These are phyloP conservation scores for Pseudomonodictys pantanalensis DNA, from an alignment of 495 filamentous ascomycete genomes.

Conservation along the genomic window DNA sequence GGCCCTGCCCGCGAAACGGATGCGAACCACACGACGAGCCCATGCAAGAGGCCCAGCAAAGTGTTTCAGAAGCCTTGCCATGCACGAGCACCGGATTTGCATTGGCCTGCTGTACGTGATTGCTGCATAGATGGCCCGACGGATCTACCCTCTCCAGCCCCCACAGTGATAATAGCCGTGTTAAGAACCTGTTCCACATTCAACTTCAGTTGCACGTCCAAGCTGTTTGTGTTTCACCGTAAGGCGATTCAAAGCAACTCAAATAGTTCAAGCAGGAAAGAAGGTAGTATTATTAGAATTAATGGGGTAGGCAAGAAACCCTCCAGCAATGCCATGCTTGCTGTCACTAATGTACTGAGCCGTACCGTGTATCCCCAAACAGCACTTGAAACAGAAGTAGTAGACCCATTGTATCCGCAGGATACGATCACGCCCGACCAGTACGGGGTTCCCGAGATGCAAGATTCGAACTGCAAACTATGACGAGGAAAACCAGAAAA, in stretches of 20 bases:
- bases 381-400: neutral
- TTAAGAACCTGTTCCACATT: too few species aligned
- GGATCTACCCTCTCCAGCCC: neutral
- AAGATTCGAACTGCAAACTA: neutral
- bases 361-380: neutral
- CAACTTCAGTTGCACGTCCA: too few species aligned
- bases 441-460: too few species aligned
- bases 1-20: neutral
- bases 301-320: neutral
- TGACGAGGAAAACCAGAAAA: neutral
- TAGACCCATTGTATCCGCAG: too few species aligned
- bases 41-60: neutral
- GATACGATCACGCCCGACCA: too few species aligned
- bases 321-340: neutral
- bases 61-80: too few species aligned
- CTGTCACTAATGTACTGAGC: neutral
- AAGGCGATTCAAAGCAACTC: too few species aligned
- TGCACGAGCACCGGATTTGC: too few species aligned
- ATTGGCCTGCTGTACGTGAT: too few species aligned
- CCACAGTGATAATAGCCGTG: neutral
- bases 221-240: too few species aligned
- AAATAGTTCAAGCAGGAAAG: neutral
- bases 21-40: neutral
- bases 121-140: neutral
- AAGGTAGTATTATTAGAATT: constrained; percentile 6